Percentiles rank a stretch among this genome's conserved stretches.
phyloP scores from a whole-genome alignment of 1,139 yeast species.

The Geotrichum candidum region DNA sequence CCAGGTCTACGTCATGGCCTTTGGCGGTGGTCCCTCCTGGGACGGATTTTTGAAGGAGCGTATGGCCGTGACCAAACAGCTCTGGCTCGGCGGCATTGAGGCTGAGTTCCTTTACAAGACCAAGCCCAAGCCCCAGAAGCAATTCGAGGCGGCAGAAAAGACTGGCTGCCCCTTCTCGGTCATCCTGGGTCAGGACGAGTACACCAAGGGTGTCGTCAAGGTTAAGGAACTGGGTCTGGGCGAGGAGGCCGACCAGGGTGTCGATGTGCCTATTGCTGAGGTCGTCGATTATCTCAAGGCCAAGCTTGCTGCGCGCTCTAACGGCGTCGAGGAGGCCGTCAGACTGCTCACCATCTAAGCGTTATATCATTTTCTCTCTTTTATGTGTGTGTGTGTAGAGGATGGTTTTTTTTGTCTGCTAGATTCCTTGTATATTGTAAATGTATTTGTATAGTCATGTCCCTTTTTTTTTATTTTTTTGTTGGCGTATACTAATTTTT shows the following conservation, averaged over 20 bases:
- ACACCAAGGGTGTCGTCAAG: conserved; percentile 69
- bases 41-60: conserved; percentile 86
- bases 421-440: background rate
- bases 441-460: background rate
- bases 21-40: conserved; percentile 97
- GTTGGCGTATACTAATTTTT: background rate
- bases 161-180: conserved; percentile 88
- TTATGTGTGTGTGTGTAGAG: background rate
- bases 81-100: conserved; percentile 87
- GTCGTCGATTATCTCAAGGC: conserved; percentile 51
- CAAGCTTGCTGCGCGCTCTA: conserved; percentile 39
- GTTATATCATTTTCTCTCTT: background rate
- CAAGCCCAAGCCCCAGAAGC: conserved; percentile 91
- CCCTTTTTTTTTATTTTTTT: background rate
- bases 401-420: background rate
- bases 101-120: conserved; percentile 86
- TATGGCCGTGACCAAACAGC: conserved; percentile 70
- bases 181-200: conserved; percentile 92
- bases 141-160: conserved; percentile 95
- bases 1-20: conserved; percentile 93
- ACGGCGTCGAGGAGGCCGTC: conserved; percentile 26
- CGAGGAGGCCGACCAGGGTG: conserved; percentile 84
- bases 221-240: conserved; percentile 86
- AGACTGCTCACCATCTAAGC: conserved; percentile 20
- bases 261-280: conserved; percentile 55